Evolutionary conservation across 139 green algal genomes (phyloP), one percentile per base, ranked within the genome.

Genomic region (Volvox africanus): DNA sequence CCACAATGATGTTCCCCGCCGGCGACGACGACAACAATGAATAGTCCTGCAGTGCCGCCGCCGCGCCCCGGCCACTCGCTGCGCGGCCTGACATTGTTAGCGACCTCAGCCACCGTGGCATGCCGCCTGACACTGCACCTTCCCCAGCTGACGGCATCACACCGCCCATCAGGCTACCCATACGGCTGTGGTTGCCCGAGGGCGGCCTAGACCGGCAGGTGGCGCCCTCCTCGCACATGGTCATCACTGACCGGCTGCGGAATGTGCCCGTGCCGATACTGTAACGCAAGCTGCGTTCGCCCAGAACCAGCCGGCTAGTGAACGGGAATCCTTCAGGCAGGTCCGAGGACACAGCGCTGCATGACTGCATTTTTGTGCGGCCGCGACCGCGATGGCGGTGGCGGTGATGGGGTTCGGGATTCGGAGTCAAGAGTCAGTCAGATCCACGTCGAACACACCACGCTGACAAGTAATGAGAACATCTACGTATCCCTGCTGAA

Each of bases 261-360:
- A 33, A 73, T 24, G 65, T 16, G 20, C 71, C 71, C 14, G 71
- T 36, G 71, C 26, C 26, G 71, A 21, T 30, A 35, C 71, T 32
- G 71, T 79, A 32, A 21, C 71, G 71, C 26, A 36, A 2, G 71
- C 71, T 32, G 26, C 71, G 71, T 35, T 79, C 71, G 26, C 26
- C 22, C 71, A 79, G 71, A 21, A 18, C 71, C 13, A 24, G 32
- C 2, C 75, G 75, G 78, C 26, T 1, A 13, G 36, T 26, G 78
- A 84, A 84, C 24, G 78, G 78, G 37, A 84, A 84, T 5, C 78
- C 78, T 44, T 84, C 78, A 0, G 78, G 78, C 1, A 84, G 78
- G 1, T 84, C 35, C 37, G 33, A 17, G 3, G 78, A 68, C 11
- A 84, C 28, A 22, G 65, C 78, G 78, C 36, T 30, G 36, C 78